phyloP scores from a whole-genome alignment of 192 early-diverging fungal genomes.

The Coemansia umbellata region DNA sequence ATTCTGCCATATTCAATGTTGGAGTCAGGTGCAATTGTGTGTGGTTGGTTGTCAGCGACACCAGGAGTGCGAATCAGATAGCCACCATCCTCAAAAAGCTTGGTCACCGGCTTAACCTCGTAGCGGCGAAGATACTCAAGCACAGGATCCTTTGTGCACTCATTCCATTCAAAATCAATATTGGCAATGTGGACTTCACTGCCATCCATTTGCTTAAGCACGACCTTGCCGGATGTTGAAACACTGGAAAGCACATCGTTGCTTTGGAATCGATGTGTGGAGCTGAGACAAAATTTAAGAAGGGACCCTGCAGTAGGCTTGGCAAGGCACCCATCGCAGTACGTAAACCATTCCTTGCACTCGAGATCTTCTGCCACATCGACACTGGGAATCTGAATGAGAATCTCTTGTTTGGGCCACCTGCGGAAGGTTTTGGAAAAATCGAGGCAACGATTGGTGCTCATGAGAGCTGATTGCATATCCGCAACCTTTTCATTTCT shows the following conservation, averaged over 20 bases:
- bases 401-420: conserved; percentile 60
- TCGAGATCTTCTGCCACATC: conserved; percentile 77
- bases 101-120: conserved; percentile 62
- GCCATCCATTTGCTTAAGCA: conserved; percentile 54
- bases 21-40: conserved; percentile 55
- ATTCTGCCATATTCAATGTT: conserved; percentile 77
- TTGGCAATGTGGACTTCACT: conserved; percentile 67
- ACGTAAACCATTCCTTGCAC: conserved; percentile 80
- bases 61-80: not conserved
- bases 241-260: conserved; percentile 60
- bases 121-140: conserved; percentile 74
- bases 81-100: conserved; percentile 73
- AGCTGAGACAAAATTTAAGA: conserved; percentile 82
- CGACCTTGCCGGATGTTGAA: conserved; percentile 61
- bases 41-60: not conserved
- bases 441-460: conserved; percentile 74
- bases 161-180: conserved; percentile 65
- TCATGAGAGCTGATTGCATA: conserved; percentile 73
- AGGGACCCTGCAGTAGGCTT: conserved; percentile 48
- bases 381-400: conserved; percentile 60
- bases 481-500: conserved; percentile 61
- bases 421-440: conserved; percentile 71
- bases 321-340: not conserved
- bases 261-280: conserved; percentile 59
- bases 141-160: conserved; percentile 70